These are phyloP conservation scores for Dictyostelium firmibasis DNA, from an alignment of 78 protist species.

Conservation along the genomic window DNA sequence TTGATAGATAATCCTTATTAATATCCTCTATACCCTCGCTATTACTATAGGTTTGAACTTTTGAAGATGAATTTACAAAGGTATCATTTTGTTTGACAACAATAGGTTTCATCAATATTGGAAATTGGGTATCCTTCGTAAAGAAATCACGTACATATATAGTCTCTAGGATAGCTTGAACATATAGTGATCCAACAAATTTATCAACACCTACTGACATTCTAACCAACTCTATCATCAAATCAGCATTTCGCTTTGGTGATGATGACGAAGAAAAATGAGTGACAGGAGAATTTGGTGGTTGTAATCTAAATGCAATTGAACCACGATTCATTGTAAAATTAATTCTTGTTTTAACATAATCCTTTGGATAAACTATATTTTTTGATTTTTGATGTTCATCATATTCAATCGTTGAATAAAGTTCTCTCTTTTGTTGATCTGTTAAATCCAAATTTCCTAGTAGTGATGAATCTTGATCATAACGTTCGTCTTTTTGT, in stretches of 20 bases:
- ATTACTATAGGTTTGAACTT: not conserved
- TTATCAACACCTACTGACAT: constrained; percentile 28
- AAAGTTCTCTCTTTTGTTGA: constrained; percentile 47
- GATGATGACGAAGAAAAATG: not conserved
- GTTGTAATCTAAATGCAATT: not conserved
- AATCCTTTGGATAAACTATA: constrained; percentile 74
- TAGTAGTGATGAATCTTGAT: not conserved
- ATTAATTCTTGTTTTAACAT: constrained; percentile 64
- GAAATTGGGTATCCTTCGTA: constrained; percentile 44
- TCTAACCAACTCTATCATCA: constrained; percentile 31
- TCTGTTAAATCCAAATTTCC: constrained; percentile 32
- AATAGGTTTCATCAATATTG: constrained; percentile 60
- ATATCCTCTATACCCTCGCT: not conserved
- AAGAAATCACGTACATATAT: constrained; percentile 41
- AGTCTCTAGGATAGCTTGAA: constrained; percentile 51
- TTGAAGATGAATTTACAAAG: not conserved
- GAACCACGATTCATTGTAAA: constrained; percentile 57
- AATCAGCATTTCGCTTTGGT: not conserved
- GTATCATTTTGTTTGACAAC: not conserved
- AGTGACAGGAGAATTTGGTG: not conserved
- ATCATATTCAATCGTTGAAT: constrained; percentile 65
- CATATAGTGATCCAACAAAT: constrained; percentile 43
- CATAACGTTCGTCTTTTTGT: not conserved
- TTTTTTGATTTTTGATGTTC: constrained; percentile 42
- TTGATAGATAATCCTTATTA: not conserved